Base-by-base conservation (phyloP, 73 alveolate species). In the Paraurostyla sp. region DNA sequence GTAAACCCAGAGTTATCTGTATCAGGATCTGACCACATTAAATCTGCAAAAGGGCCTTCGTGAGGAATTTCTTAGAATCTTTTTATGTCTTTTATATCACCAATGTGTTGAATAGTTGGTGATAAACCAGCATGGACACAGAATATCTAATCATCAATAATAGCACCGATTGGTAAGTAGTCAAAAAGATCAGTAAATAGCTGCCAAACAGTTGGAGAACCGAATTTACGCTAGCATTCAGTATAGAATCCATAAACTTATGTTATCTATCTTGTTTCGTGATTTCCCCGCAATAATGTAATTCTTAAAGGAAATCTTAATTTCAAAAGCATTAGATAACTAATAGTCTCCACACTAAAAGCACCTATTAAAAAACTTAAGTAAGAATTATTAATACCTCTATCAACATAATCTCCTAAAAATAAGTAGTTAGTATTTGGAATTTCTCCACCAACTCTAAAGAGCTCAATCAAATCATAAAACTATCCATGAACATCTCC, bases 61-160 rank as follows among this genome's bases (percentile, higher is more conserved):
- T 97, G 98, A 0, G 99, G 99, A 33, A 98, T 97, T 86, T 98
- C 99, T 88, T 96, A 80, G 78, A 97, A 87, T 86, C 99, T 92
- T 76, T 97, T 92, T 54, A 98, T 89, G 76, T 93, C 87, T 71
- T 96, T 96, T 15, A 98, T 95, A 71, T 98, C 99, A 56, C 94
- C 98, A n/a, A 98, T 96, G 38, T 92, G 91, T 65, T 97, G 98
- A 52, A 98, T 91, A 38, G 97, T 90, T 0, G 99, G 99, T 4
- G 99, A 95, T 33, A 98, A 97, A 11, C 99, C 99, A 22, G 99
- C 99, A 93, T 98, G 99, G 63, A 98, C 99, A 90, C 99, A 98
- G 92, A 98, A 98, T 62, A 96, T 85, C 69, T 92, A 87, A 83
- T 93, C 95, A 62, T 98, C 99, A 27, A 98, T 96, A 11, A 97